phyloP scores from a whole-genome alignment of 805 yeast genomes.

The Geotrichum ghanense region DNA sequence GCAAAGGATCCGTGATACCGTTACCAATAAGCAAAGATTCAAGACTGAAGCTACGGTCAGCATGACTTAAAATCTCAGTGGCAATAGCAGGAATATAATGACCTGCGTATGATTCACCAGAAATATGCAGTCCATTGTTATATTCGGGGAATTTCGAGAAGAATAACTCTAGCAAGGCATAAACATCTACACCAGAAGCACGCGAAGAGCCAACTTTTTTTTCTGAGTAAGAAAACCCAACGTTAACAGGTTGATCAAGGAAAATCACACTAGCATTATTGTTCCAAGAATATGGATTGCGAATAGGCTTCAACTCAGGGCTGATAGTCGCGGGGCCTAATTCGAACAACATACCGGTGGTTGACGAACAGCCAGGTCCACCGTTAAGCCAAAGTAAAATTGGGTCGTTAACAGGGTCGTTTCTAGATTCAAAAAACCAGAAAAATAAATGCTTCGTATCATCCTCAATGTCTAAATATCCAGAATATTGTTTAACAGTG shows the following conservation, averaged over 20 bases:
- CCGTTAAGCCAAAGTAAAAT: slow-evolving; percentile 88
- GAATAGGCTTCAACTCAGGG: slow-evolving; percentile 50
- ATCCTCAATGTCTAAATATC: slow-evolving; percentile 58
- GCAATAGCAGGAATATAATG: slow-evolving; percentile 84
- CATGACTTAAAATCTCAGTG: slow-evolving; percentile 36
- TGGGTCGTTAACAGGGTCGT: slow-evolving; percentile 79
- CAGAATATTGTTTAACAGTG: slow-evolving; percentile 58
- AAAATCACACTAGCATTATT: slow-evolving; percentile 80
- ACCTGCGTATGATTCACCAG: slow-evolving; percentile 93
- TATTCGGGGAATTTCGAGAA: slow-evolving; percentile 75
- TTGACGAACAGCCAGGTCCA: slow-evolving; percentile 92
- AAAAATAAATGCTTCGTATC: slow-evolving; percentile 82
- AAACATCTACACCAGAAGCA: slow-evolving; percentile 82
- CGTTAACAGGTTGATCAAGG: slow-evolving; percentile 89
- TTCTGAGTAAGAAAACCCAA: slow-evolving; percentile 76
- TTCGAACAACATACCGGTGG: slow-evolving; percentile 84
- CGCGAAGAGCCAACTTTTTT: slow-evolving; percentile 53
- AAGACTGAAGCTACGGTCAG: slow-evolving; percentile 45
- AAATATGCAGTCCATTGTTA: slow-evolving; percentile 58
- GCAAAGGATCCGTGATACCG: slow-evolving; percentile 78
- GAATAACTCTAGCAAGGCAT: slow-evolving; percentile 71
- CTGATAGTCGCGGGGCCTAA: slow-evolving; percentile 78
- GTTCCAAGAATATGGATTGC: slow-evolving; percentile 86
- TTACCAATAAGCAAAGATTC: slow-evolving; percentile 82
- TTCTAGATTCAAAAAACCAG: slow-evolving; percentile 89